These are phyloP conservation scores for Naganishia randhawae DNA, from an alignment of 768 basidiomycete species.

Conservation along the genomic window DNA sequence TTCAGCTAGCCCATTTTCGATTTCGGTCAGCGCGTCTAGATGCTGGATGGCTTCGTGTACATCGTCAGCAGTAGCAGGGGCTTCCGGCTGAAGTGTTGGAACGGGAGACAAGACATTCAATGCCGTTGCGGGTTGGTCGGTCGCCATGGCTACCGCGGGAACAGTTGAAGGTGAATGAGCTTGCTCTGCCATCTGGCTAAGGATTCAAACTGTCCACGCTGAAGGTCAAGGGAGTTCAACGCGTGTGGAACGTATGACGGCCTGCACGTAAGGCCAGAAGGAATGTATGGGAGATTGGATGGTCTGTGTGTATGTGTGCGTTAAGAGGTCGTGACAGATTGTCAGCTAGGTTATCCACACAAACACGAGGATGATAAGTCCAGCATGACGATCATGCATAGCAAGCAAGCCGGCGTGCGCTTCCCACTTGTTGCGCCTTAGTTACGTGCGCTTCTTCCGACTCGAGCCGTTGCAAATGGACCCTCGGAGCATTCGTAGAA, in stretches of 20 bases:
- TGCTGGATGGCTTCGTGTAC: constrained; percentile 25
- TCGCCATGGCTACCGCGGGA: background rate
- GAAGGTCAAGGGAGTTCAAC: background rate
- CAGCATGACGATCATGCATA: background rate
- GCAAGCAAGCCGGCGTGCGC: background rate
- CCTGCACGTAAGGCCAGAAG: background rate
- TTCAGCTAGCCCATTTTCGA: constrained; percentile 23
- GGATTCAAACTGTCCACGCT: background rate
- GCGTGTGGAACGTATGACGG: background rate
- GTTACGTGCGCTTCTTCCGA: background rate
- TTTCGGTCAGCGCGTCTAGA: constrained; percentile 16
- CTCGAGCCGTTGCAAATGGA: too few relatives aligned
- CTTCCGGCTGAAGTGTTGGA: constrained; percentile 21
- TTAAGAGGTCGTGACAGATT: background rate
- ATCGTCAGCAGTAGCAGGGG: constrained; percentile 19
- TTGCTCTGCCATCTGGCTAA: constrained; percentile 8
- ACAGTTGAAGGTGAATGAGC: background rate
- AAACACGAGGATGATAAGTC: background rate
- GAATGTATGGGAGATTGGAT: background rate
- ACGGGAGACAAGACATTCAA: constrained; percentile 19
- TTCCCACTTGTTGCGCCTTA: background rate
- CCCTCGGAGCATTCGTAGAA: too few relatives aligned
- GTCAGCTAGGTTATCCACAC: too few relatives aligned
- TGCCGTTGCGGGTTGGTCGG: background rate
- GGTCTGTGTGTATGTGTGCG: background rate